Evolutionary conservation across 116 monocot genomes (phyloP), one percentile per base, ranked within the genome.

Genomic region (Posidonia oceanica): DNA sequence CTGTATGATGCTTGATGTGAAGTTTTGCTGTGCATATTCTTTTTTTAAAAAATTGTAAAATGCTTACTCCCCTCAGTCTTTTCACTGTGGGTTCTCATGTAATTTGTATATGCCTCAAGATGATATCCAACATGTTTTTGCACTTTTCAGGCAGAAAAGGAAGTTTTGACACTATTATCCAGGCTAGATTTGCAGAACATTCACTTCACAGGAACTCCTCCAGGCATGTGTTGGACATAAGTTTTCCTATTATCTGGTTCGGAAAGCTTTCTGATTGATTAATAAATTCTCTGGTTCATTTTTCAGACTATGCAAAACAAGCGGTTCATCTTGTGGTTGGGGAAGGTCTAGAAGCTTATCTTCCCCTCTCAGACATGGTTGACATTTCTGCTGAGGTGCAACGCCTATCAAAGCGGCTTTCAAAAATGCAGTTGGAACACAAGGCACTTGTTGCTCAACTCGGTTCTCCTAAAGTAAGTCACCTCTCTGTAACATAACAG

Each of bases 391-490:
- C 80, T 13, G 97, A 97, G 80, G 69, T 87, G 39, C 83, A 84
- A 61, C 87, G 97, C n/a, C 83, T 97, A 13, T 83, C 89, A 2
- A 97, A 89, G 64, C 87, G 89, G 40, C 85, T 97, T 73, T 66
- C 83, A 7, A 97, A 97, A 72, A 97, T 91, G 91, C 92, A 97
- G 74, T 76, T 83, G 71, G 97, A 97, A 76, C 82, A 91, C 77
- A 80, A 87, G 66, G 78, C 85, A 51, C 91, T 97, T 59, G 51
- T 91, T 68, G 69, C 91, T 73, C 91, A 89, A 20, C 91, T 97
- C 70, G 82, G 60, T 63, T 85, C 92, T 67, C 85, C 86, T 17
- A 83, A 61, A 39, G 97, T 97, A 97, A 61, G 52, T 44, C 13
- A 48, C 14, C 18, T 7, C 18, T 7, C 7, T 48, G 48, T 29